phyloP scores from a whole-genome alignment of 352 stramenopile genomes.

The Lagenidium sp. region DNA sequence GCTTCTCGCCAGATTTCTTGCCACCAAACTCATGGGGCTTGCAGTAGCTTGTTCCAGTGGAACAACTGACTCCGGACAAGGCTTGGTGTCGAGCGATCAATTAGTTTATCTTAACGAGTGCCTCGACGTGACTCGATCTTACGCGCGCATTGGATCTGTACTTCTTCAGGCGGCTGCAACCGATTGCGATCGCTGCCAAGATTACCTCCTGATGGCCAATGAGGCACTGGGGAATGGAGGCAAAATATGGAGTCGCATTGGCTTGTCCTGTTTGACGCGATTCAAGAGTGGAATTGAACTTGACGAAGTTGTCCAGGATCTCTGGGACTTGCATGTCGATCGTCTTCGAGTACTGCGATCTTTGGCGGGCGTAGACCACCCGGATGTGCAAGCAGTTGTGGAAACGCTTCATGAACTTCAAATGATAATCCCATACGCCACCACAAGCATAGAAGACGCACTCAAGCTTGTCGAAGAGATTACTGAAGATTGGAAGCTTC shows the following conservation, averaged over 20 bases:
- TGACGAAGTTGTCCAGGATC: slow-evolving; percentile 64
- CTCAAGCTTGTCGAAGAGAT: slow-evolving; percentile 39
- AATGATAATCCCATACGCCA: slow-evolving; percentile 61
- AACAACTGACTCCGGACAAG: slow-evolving; percentile 1
- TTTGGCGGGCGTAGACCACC: slow-evolving; percentile 4
- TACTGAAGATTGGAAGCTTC: slow-evolving; percentile 35
- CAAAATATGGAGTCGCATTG: slow-evolving; percentile 54
- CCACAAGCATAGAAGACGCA: slow-evolving; percentile 23
- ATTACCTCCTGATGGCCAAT: slow-evolving; percentile 46
- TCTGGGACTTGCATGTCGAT: slow-evolving; percentile 75
- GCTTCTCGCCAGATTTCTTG: slow-evolving; percentile 33
- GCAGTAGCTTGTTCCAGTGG: slow-evolving; percentile 22
- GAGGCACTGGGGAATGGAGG: slow-evolving; percentile 36
- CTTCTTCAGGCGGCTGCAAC: slow-evolving; percentile 40
- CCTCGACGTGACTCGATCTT: slow-evolving; percentile 64
- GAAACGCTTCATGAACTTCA: slow-evolving; percentile 60
- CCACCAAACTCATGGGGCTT: slow-evolving; percentile 54
- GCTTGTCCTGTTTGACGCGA: slow-evolving; percentile 52
- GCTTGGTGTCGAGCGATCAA: slow-evolving; percentile 8
- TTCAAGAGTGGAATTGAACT: slow-evolving; percentile 54
- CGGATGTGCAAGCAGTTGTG: slow-evolving; percentile 15
- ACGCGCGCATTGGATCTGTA: slow-evolving; percentile 52
- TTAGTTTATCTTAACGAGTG: slow-evolving; percentile 42
- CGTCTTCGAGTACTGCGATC: slow-evolving; percentile 44
- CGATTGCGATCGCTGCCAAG: slow-evolving; percentile 36